Evolutionary conservation across 257 asterid species (phyloP).

Genomic region (Gardenia jasminoides): DNA sequence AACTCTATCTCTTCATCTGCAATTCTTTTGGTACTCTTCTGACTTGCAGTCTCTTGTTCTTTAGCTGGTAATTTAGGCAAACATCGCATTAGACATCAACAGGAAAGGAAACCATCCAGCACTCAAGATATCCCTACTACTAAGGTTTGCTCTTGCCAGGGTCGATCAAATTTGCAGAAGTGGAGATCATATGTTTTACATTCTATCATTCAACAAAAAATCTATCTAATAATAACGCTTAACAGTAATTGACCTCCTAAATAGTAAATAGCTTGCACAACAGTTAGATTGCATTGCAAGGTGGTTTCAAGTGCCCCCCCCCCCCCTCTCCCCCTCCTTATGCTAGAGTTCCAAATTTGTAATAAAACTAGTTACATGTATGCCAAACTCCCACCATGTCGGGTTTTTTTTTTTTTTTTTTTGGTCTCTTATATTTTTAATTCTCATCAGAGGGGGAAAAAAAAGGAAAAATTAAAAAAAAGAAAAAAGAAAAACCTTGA

Average conservation of each 20-base stretch:
- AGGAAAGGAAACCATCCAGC: not conserved
- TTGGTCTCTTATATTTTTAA: too few relatives aligned
- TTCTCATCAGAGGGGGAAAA: too few relatives aligned
- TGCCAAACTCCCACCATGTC: too few relatives aligned
- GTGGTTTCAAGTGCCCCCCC: too few relatives aligned
- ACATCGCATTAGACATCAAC: not conserved
- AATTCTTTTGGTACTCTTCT: constrained; percentile 6
- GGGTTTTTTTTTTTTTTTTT: too few relatives aligned
- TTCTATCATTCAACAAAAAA: not conserved
- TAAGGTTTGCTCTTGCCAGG: not conserved
- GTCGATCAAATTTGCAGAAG: not conserved
- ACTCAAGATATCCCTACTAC: not conserved
- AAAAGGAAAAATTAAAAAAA: too few relatives aligned
- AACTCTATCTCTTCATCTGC: constrained; percentile 37
- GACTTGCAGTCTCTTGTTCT: not conserved
- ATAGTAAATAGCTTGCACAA: too few relatives aligned
- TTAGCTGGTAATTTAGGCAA: not conserved
- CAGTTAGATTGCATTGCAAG: too few relatives aligned
- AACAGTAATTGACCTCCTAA: not conserved
- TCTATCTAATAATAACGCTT: not conserved
- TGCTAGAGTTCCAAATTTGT: too few relatives aligned
- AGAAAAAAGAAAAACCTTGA: too few relatives aligned
- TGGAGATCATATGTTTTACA: not conserved
- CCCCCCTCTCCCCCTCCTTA: too few relatives aligned
- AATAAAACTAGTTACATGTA: not conserved